Percentiles rank a stretch among this genome's conserved stretches.
These are phyloP conservation scores for Schizosaccharomyces japonicus DNA, from an alignment of 805 yeast genomes.

Conservation along the genomic window DNA sequence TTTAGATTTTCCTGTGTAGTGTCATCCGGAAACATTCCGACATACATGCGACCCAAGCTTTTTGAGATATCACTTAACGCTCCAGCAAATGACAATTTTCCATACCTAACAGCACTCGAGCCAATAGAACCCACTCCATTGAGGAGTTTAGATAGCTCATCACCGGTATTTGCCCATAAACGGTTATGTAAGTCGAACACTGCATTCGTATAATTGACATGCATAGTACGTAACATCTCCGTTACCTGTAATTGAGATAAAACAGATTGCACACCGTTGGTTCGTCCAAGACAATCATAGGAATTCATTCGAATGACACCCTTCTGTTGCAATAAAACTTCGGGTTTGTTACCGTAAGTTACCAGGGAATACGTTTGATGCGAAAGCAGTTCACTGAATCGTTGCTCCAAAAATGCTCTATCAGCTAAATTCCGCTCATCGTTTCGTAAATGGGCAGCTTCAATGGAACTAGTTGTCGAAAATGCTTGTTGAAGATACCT, in stretches of 20 bases:
- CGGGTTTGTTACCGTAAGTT: background rate
- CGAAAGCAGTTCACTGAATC: background rate
- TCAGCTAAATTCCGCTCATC: too few species aligned
- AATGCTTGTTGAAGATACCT: background rate
- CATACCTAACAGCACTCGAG: background rate
- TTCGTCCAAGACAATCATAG: constrained; percentile 94
- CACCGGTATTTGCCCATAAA: background rate
- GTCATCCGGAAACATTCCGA: background rate
- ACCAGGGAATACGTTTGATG: background rate
- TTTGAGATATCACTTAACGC: background rate
- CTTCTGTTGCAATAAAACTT: constrained; percentile 22
- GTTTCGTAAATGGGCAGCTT: background rate
- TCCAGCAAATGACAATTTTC: background rate
- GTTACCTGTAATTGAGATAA: constrained; percentile 31
- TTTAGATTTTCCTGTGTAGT: background rate
- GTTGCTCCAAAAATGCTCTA: too few species aligned
- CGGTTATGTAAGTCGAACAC: background rate
- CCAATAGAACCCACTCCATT: constrained; percentile 1
- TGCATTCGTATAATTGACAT: background rate
- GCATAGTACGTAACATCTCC: background rate
- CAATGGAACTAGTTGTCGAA: background rate
- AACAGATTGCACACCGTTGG: constrained; percentile 80
- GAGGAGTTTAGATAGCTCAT: background rate
- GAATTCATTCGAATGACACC: constrained; percentile 80
- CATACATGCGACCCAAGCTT: background rate